phyloP scores from a whole-genome alignment of 805 yeast genomes.

The Hanseniaspora lindneri region DNA sequence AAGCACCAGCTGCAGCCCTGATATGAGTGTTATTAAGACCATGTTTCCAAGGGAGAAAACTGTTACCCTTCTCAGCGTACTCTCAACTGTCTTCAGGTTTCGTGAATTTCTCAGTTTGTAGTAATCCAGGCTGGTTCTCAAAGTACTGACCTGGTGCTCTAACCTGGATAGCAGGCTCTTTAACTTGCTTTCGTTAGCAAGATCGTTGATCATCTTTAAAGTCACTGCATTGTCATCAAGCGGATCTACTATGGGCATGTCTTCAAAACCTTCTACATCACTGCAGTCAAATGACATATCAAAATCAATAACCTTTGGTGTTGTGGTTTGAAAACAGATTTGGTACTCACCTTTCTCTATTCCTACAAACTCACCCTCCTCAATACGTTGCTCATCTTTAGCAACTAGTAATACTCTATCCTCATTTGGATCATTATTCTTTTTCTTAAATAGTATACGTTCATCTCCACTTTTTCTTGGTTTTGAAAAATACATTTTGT shows the following conservation, averaged over 20 bases:
- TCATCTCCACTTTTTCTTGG: slow-evolving; percentile 23
- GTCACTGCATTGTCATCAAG: slow-evolving; percentile 17
- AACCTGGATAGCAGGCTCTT: slow-evolving; percentile 30
- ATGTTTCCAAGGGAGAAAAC: slow-evolving; percentile 58
- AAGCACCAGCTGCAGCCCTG: slow-evolving; percentile 45
- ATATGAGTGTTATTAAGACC: slow-evolving; percentile 55
- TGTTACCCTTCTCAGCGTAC: slow-evolving; percentile 52
- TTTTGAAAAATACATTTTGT: slow-evolving; percentile 31
- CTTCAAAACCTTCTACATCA: slow-evolving; percentile 22
- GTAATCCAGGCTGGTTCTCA: slow-evolving; percentile 55
- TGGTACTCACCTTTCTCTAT: slow-evolving; percentile 66
- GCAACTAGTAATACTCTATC: slow-evolving; percentile 40
- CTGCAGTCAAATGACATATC: slow-evolving; percentile 41
- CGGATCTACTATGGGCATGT: slow-evolving; percentile 11
- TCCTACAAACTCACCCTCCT: slow-evolving; percentile 64
- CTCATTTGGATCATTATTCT: slow-evolving; percentile 33
- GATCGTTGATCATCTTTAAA: slow-evolving; percentile 19
- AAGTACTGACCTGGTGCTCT: slow-evolving; percentile 45
- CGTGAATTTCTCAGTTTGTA: slow-evolving; percentile 84
- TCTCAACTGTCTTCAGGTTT: slow-evolving; percentile 66
- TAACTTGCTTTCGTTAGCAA: slow-evolving; percentile 19
- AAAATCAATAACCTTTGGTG: slow-evolving; percentile 75
- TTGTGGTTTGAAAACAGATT: slow-evolving; percentile 72
- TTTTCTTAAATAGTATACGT: slow-evolving; percentile 15
- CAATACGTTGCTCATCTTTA: slow-evolving; percentile 59